phyloP scores from a whole-genome alignment of 2,329 filamentous ascomycete species.

The Elsinoe ampelina region DNA sequence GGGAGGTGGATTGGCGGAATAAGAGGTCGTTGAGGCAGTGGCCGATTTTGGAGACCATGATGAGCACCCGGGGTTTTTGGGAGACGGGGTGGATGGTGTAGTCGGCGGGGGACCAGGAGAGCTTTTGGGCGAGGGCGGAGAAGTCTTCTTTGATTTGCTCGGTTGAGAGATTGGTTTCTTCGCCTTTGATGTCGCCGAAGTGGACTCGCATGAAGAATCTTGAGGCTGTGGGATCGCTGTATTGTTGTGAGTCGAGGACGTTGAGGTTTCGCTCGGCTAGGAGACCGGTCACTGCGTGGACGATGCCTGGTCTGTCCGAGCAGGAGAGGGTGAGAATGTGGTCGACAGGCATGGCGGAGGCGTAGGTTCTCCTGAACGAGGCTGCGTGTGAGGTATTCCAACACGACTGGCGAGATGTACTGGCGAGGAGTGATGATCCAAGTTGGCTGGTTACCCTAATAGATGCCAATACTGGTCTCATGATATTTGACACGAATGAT shows the following conservation, averaged over 20 bases:
- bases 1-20: constrained; percentile 65
- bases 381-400: background rate
- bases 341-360: constrained; percentile 29
- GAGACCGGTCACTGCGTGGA: constrained; percentile 73
- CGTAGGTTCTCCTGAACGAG: background rate
- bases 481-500: background rate
- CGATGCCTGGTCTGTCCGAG: constrained; percentile 75
- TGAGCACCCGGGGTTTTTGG: constrained; percentile 65
- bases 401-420: background rate
- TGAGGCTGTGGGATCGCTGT: constrained; percentile 63
- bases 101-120: constrained; percentile 48
- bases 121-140: constrained; percentile 49
- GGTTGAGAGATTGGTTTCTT: constrained; percentile 37
- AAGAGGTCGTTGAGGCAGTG: constrained; percentile 78
- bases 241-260: constrained; percentile 77
- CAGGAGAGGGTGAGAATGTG: constrained; percentile 74
- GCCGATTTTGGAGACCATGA: constrained; percentile 86
- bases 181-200: constrained; percentile 50
- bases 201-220: constrained; percentile 86
- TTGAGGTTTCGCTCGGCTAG: constrained; percentile 66
- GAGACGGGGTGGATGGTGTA: constrained; percentile 61
- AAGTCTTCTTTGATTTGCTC: constrained; percentile 49
- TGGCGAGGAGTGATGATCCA: background rate
- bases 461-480: constrained; percentile 2
- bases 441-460: background rate